phyloP scores from a whole-genome alignment of 352 stramenopile species.

The Globisporangium apiculatum region DNA sequence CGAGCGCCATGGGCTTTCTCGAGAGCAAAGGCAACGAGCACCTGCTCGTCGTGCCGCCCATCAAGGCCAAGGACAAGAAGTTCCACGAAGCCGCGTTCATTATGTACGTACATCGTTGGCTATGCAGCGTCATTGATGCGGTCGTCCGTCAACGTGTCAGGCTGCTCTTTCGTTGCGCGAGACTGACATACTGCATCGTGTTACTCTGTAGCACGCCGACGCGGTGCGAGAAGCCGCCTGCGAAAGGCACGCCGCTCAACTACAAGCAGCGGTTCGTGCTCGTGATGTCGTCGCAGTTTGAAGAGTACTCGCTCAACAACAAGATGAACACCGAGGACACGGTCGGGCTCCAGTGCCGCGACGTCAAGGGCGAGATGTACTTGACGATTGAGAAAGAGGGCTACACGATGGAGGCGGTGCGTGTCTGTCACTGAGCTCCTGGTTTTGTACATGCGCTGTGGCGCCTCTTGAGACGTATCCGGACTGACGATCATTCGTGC shows the following conservation, averaged over 20 bases:
- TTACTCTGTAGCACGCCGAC: conserved; percentile 21
- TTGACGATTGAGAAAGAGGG: conserved; percentile 53
- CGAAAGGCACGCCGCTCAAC: conserved; percentile 37
- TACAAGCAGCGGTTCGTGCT: conserved; percentile 72
- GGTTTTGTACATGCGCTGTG: too few relatives aligned
- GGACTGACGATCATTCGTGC: neutral
- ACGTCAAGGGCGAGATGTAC: conserved; percentile 70
- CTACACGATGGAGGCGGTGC: conserved; percentile 31
- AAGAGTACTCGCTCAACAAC: conserved; percentile 72
- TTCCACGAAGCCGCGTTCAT: conserved; percentile 65
- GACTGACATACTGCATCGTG: too few relatives aligned
- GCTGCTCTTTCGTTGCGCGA: too few relatives aligned
- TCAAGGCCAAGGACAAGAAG: conserved; percentile 32
- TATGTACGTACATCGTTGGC: conserved; percentile 26
- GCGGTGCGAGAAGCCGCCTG: conserved; percentile 39
- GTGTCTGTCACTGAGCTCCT: neutral
- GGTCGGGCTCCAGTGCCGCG: conserved; percentile 39
- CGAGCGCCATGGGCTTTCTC: conserved; percentile 33
- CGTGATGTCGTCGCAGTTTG: conserved; percentile 41
- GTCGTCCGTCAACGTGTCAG: too few relatives aligned
- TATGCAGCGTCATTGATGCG: too few relatives aligned
- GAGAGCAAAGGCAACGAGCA: conserved; percentile 39
- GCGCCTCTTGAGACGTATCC: neutral
- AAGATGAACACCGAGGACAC: conserved; percentile 53
- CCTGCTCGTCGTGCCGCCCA: conserved; percentile 46